Evolutionary conservation across 2,329 filamentous ascomycete species (phyloP).

Genomic region (Zopfia rhizophila): DNA sequence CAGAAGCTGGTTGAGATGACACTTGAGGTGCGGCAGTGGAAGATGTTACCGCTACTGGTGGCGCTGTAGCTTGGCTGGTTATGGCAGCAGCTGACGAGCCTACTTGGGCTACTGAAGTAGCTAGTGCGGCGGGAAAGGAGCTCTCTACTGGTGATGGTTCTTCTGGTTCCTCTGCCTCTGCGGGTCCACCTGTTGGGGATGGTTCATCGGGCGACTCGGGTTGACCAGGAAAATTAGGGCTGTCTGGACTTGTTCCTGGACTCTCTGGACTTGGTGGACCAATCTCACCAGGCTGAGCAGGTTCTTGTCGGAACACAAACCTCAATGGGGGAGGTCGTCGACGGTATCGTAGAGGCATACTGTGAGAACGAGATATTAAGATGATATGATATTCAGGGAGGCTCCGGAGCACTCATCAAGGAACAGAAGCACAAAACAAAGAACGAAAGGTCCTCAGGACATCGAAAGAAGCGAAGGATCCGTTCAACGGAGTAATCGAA

Average conservation of each 20-base stretch:
- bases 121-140: slow-evolving; percentile 5
- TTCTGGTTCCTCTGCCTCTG: slow-evolving; percentile 1
- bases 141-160: neutral
- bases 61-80: neutral
- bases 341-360: slow-evolving; percentile 41
- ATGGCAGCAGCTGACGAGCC: neutral
- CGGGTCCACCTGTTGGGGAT: slow-evolving; percentile 4
- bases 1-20: slow-evolving; percentile 1
- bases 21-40: neutral
- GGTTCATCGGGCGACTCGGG: slow-evolving; percentile 16
- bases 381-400: neutral
- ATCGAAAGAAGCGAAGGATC: slow-evolving; percentile 35
- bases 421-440: slow-evolving; percentile 1
- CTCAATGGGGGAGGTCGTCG: slow-evolving; percentile 40
- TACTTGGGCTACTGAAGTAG: slow-evolving; percentile 10
- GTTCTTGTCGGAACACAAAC: slow-evolving; percentile 34
- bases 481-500: slow-evolving; percentile 42
- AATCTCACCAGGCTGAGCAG: slow-evolving; percentile 18
- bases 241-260: slow-evolving; percentile 28
- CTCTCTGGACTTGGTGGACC: slow-evolving; percentile 6
- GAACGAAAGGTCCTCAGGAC: slow-evolving; percentile 40
- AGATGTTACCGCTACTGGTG: neutral
- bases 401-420: slow-evolving; percentile 16
- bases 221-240: too few species aligned
- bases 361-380: slow-evolving; percentile 18